A percentile compares a stretch with the other conserved stretches of the same genome.
These are phyloP conservation scores for Gamarada debralockiae DNA, from an alignment of 495 filamentous ascomycete genomes.

Conservation along the genomic window DNA sequence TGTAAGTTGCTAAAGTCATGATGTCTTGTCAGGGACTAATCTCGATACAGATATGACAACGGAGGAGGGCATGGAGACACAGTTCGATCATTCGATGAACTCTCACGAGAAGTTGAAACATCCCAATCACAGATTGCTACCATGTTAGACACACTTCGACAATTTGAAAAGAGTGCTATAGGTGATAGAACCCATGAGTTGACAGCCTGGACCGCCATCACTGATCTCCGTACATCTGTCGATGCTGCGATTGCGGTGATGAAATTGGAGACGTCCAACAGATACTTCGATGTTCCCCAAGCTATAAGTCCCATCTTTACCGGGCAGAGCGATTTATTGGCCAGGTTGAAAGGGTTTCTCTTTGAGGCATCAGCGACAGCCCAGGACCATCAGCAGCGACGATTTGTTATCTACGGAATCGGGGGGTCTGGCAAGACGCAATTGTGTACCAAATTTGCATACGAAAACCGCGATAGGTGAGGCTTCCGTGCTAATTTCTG, in stretches of 20 bases:
- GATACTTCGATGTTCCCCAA: constrained; percentile 8
- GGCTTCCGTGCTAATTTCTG: neutral
- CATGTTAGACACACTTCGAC: no score
- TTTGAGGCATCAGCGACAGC: neutral
- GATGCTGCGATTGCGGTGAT: neutral
- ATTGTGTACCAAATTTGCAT: constrained; percentile 31
- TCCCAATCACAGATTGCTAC: no score
- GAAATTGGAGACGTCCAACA: neutral
- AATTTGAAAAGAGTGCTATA: no score
- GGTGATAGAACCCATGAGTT: no score
- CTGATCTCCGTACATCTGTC: neutral
- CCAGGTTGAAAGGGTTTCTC: neutral
- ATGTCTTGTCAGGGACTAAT: no score
- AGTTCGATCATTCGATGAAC: no score
- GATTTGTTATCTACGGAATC: constrained; percentile 31
- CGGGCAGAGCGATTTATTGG: neutral
- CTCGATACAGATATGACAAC: no score
- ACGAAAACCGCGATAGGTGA: constrained; percentile 24
- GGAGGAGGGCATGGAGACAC: no score
- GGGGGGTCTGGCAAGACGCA: constrained; percentile 36
- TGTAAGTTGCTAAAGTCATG: no score
- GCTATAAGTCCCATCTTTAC: constrained; percentile 10
- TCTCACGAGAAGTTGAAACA: no score
- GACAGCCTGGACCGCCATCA: no score
- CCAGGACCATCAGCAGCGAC: neutral